These are phyloP conservation scores for Ustilago curta DNA, from an alignment of 1,284 basidiomycete species.

Conservation along the genomic window DNA sequence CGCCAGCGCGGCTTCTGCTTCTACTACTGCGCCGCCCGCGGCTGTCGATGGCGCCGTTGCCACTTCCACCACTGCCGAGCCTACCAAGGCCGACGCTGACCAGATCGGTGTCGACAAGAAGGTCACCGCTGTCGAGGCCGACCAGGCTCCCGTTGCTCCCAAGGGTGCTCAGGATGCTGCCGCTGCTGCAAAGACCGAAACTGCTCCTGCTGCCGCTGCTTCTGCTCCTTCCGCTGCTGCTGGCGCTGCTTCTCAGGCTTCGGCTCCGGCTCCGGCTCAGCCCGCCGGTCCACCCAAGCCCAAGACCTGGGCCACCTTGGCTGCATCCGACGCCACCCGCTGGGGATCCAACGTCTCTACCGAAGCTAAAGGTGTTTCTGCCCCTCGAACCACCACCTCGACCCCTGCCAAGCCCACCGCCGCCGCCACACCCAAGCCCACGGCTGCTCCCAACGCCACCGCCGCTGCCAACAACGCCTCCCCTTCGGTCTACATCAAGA, in stretches of 20 bases:
- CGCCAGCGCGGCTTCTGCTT: slow-evolving; percentile 3
- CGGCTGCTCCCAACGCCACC: slow-evolving; percentile 11
- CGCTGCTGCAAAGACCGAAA: slow-evolving; percentile 34
- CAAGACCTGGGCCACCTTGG: slow-evolving; percentile 69
- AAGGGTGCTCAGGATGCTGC: slow-evolving; percentile 35
- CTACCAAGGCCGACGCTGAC: slow-evolving; percentile 32
- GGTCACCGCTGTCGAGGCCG: slow-evolving; percentile 48
- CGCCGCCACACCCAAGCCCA: slow-evolving; percentile 12
- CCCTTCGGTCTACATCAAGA: slow-evolving; percentile 66
- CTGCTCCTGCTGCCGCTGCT: slow-evolving; percentile 69
- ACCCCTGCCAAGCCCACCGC: slow-evolving; percentile 66
- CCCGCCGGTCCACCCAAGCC: slow-evolving; percentile 59
- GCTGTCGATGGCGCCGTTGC: slow-evolving; percentile 30
- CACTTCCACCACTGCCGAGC: slow-evolving; percentile 40
- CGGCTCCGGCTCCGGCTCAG: slow-evolving; percentile 55
- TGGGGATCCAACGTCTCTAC: slow-evolving; percentile 64
- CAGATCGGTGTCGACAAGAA: slow-evolving; percentile 62
- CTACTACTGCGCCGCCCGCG: slow-evolving; percentile 9
- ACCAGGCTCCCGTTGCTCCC: slow-evolving; percentile 54
- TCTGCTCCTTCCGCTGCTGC: slow-evolving; percentile 63
- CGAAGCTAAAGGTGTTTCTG: slow-evolving; percentile 54
- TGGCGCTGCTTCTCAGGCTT: slow-evolving; percentile 24
- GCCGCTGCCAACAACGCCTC: slow-evolving; percentile 14
- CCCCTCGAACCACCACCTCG: slow-evolving; percentile 44
- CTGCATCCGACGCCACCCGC: slow-evolving; percentile 60